Evolutionary conservation across 2,329 filamentous ascomycete species (phyloP).

Genomic region (Didymella glomerata): DNA sequence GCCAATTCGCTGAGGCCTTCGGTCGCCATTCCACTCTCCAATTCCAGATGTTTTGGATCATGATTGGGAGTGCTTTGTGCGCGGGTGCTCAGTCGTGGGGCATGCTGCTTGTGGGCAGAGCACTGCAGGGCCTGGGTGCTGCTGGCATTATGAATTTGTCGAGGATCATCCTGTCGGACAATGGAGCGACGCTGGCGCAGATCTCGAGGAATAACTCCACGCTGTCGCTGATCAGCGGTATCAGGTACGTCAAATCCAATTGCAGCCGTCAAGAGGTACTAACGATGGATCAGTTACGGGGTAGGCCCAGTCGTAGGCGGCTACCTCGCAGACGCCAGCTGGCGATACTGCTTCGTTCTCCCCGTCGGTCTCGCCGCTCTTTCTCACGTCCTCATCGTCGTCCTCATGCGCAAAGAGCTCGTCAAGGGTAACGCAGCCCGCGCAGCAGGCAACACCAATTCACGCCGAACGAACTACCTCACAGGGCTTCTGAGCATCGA

Average conservation of each 20-base stretch:
- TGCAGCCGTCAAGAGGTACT: not conserved
- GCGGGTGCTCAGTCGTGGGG: slow-evolving; percentile 66
- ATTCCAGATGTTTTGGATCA: slow-evolving; percentile 59
- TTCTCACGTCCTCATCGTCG: slow-evolving; percentile 63
- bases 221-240: slow-evolving; percentile 69
- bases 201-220: slow-evolving; percentile 73
- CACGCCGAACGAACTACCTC: slow-evolving; percentile 47
- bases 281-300: slow-evolving; percentile 56
- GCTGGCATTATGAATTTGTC: slow-evolving; percentile 69
- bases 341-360: slow-evolving; percentile 74
- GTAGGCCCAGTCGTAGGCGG: slow-evolving; percentile 70
- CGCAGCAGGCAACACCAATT: slow-evolving; percentile 35
- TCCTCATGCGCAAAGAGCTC: slow-evolving; percentile 67
- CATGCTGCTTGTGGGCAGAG: slow-evolving; percentile 69
- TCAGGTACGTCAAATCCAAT: slow-evolving; percentile 47
- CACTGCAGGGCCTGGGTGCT: slow-evolving; percentile 68
- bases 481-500: slow-evolving; percentile 57
- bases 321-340: slow-evolving; percentile 63
- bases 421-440: slow-evolving; percentile 59
- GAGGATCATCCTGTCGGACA: slow-evolving; percentile 69
- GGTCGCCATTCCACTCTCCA: slow-evolving; percentile 69
- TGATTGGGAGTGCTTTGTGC: slow-evolving; percentile 69
- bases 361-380: slow-evolving; percentile 49
- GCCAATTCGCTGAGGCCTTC: slow-evolving; percentile 71
- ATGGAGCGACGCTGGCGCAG: slow-evolving; percentile 71